Base-by-base conservation (phyloP, 306 rosid species). In the Herpetospermum pedunculosum region DNA sequence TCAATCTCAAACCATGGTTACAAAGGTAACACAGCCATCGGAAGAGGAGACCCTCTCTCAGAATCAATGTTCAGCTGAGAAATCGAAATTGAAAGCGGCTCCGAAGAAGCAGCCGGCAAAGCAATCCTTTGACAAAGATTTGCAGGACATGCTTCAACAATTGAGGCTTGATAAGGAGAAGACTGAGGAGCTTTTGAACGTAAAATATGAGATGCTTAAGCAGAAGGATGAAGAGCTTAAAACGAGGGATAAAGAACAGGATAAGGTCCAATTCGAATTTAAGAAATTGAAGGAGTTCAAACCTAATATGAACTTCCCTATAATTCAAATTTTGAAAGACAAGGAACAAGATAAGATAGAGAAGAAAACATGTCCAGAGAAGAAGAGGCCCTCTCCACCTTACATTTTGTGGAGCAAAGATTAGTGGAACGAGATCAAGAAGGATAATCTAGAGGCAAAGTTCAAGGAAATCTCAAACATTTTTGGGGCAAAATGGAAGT, bases 401-500 rank as follows among this genome's bases (percentile, higher is more conserved):
- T 94, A 91, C 85, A 79, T 84, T 70, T 75, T 94, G 1, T 91
- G 99, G 99, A 83, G 89, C 88, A 91, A 89, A 74, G 96, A 89
- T 68, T 91, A 89, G 55, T 94, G 97, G 97, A 85, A 53, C 68
- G 90, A 94, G 97, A 83, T 89, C 44, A 94, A 94, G 88, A 87
- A 85, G 75, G 85, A 78, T 53, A 91, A 88, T 58, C 92, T 90
- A 7, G 96, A 89, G 77, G 99, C 97, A 6, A 96, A 94, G 21
- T 91, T 91, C 77, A 91, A 88, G 75, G 96, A 91, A 26, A 87
- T 85, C 59, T 78, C 92, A 0, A 83, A 81, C 87, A 85, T 91
- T 37, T 72, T 94, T 75, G 96, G 99, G 54, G 86, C 96, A 3
- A 91, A 88, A 71, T 94, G 99, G 97, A 94, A 91, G 88, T 32